phyloP scores from a whole-genome alignment of 2,329 filamentous ascomycete species.

The Paecilomyces sp. region DNA sequence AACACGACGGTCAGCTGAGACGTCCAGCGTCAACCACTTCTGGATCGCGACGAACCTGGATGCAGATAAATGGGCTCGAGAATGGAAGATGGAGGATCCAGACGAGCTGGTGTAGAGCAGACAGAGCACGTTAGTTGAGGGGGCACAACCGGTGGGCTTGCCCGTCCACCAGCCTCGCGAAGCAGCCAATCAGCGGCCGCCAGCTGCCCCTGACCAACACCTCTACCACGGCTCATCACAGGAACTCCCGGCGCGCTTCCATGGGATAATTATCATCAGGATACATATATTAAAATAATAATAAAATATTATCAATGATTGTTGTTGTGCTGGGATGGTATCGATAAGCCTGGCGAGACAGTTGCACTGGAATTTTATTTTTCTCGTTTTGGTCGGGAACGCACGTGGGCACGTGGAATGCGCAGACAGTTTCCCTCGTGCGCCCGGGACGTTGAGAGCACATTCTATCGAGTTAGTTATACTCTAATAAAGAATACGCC shows the following conservation, averaged over 20 bases:
- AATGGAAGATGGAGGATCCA: slow-evolving; percentile 1
- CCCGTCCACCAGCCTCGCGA: background rate
- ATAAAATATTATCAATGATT: too few species aligned
- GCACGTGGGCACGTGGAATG: background rate
- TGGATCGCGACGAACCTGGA: background rate
- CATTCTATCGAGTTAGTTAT: too few species aligned
- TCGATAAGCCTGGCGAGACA: background rate
- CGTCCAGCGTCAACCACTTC: background rate
- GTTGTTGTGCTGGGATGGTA: background rate
- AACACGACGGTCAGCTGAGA: background rate
- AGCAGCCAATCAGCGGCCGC: background rate
- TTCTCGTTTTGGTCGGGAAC: background rate
- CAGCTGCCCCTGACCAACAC: slow-evolving; percentile 1
- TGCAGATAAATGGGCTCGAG: slow-evolving; percentile 5
- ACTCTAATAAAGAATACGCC: background rate
- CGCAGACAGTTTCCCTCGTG: background rate
- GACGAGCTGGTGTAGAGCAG: background rate
- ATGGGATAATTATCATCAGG: background rate
- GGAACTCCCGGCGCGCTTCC: background rate
- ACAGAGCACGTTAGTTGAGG: background rate
- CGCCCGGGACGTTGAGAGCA: background rate
- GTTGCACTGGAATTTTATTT: too few species aligned
- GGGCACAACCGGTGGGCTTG: background rate
- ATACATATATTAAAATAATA: too few species aligned
- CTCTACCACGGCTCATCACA: background rate